A percentile compares a stretch with the other conserved stretches of the same genome.
phyloP scores from a whole-genome alignment of 345 rosid genomes.

The Cardamine resedifolia region DNA sequence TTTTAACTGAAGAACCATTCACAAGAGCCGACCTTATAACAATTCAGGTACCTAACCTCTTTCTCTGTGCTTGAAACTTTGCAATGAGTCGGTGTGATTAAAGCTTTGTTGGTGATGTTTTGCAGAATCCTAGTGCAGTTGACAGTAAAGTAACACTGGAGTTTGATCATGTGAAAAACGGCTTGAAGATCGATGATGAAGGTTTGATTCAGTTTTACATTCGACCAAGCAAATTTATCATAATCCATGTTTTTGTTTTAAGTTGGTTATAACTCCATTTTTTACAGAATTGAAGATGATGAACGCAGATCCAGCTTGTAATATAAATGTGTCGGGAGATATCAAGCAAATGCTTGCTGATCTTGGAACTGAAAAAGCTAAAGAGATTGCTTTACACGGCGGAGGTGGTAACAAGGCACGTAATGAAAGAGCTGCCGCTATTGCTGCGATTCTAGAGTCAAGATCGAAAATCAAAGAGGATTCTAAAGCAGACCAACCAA shows the following conservation, averaged over 20 bases:
- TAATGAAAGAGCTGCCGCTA: constrained; percentile 93
- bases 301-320: constrained; percentile 70
- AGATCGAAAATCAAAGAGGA: constrained; percentile 71
- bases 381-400: constrained; percentile 78
- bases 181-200: constrained; percentile 79
- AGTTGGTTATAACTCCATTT: neutral
- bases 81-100: neutral
- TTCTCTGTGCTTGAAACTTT: constrained; percentile 8
- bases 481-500: constrained; percentile 51
- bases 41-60: constrained; percentile 56
- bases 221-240: neutral
- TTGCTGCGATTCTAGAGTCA: constrained; percentile 76
- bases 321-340: constrained; percentile 77
- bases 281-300: constrained; percentile 62
- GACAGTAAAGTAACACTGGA: constrained; percentile 66
- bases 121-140: constrained; percentile 81
- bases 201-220: constrained; percentile 44
- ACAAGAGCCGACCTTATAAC: constrained; percentile 77
- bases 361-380: constrained; percentile 92
- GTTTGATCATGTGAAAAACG: constrained; percentile 85
- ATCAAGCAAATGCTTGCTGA: constrained; percentile 85
- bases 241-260: constrained; percentile 5
- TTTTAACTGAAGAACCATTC: constrained; percentile 83
- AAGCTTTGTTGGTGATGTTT: neutral
- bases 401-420: constrained; percentile 97